These are phyloP conservation scores for Leccinum fibrillosum DNA, from an alignment of 768 basidiomycete species.

Conservation along the genomic window DNA sequence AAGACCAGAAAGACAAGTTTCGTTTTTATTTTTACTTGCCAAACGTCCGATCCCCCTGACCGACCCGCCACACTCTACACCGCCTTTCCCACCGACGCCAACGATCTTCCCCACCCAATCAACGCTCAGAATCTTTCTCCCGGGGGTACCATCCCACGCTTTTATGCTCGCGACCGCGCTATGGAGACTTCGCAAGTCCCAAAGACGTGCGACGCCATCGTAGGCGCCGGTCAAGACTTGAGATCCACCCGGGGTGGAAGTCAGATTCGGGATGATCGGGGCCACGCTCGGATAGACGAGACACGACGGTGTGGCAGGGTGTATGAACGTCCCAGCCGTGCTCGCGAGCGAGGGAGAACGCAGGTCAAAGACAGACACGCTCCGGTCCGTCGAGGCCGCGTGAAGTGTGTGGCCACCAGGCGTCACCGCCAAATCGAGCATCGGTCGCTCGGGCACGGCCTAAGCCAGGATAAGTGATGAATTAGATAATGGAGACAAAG, in stretches of 20 bases:
- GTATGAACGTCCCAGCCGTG: constrained; percentile 45
- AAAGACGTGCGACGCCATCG: constrained; percentile 72
- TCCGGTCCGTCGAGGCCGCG: constrained; percentile 72
- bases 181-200: constrained; percentile 73
- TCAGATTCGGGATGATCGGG: not conserved
- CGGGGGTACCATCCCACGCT: constrained; percentile 45
- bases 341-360: constrained; percentile 41
- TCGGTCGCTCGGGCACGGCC: constrained; percentile 72
- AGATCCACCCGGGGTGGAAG: constrained; percentile 22
- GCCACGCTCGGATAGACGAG: constrained; percentile 32
- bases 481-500: not conserved
- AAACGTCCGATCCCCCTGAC: constrained; percentile 24
- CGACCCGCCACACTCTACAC: constrained; percentile 63
- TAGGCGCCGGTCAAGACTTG: constrained; percentile 76
- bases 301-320: constrained; percentile 67
- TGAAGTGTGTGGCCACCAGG: constrained; percentile 45
- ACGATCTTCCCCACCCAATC: constrained; percentile 58
- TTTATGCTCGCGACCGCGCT: constrained; percentile 62
- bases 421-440: constrained; percentile 58
- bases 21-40: not conserved
- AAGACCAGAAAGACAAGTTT: not conserved
- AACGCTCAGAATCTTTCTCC: constrained; percentile 54
- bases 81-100: constrained; percentile 61
- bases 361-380: constrained; percentile 67
- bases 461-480: constrained; percentile 21